Evolutionary conservation across 225 moss, liverwort and hornwort genomes (phyloP), one percentile per base, ranked within the genome.

Genomic region (Bryoerythrophyllum caledonicum): DNA sequence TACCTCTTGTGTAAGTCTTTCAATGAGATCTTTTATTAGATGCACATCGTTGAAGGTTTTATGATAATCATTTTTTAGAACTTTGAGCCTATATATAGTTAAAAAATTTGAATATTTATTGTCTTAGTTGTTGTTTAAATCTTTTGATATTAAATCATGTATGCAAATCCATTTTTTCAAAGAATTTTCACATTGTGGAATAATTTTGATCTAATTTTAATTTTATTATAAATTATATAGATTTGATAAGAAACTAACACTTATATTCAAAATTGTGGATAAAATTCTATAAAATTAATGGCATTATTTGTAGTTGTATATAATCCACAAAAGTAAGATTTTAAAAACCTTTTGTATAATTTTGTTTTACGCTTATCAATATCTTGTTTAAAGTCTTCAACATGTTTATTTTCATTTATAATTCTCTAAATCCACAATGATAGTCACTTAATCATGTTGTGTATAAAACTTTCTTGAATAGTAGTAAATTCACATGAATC

Each of bases 11-110:
- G 11, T 60, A 0, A 82, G 65, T 5, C 13, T 79, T 30, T 70
- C 16, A 61, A 85, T 73, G 2, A 60, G 3, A 12, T 73, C 32
- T 70, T 82, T 82, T 2, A 60, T 0, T 0, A 46, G 20, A 8
- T 63, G 40, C 1, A 85, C 32, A 66, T 82, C 69, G 23, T 72
- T 79, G 4, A 63, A 68, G 11, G 28, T 70, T 9, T 85, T 74
- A 27, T 82, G 76, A 70, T 44, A 85, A 0, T 32, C 0, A 14
- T 24, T 20, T 76, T 79, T 82, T 0, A 82, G 11, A 61, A 38
- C 16, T 1, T 49, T 65, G 7, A 79, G 15, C 6, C 79, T 85
- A 2, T 8, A 30, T 0, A 2, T 10, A 7, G 16, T 7, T 24
- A 16, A 0, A 12, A 11, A 9, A 11, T 10, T 5, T 38, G 4